Conservation (phyloP, 192 early-diverging fungal species). For the Entomortierella chlamydospora region DNA sequence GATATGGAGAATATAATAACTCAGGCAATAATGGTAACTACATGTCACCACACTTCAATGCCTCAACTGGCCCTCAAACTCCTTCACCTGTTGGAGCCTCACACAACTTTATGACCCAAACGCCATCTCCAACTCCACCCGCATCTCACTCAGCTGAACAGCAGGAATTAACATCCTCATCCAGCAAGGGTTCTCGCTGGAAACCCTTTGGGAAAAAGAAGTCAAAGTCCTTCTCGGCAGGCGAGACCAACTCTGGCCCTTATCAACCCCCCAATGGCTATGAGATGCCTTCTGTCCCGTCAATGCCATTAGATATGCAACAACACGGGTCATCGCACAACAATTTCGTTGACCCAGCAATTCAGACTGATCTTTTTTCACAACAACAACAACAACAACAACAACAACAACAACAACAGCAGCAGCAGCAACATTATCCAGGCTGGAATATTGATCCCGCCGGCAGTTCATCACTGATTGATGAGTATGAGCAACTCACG, state of each 20-base stretch:
- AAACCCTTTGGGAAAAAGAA: constrained; percentile 48
- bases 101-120: constrained; percentile 28
- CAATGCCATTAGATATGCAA: not conserved
- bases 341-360: constrained; percentile 5
- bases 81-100: constrained; percentile 12
- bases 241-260: constrained; percentile 9
- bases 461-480: not conserved
- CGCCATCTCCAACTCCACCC: constrained; percentile 11
- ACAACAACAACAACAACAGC: too few species aligned
- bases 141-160: constrained; percentile 1
- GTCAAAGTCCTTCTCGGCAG: constrained; percentile 39
- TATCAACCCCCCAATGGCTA: constrained; percentile 10
- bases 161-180: not conserved
- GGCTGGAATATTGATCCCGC: constrained; percentile 22
- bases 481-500: constrained; percentile 8
- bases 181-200: constrained; percentile 35
- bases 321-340: not conserved
- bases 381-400: constrained; percentile 39
- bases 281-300: constrained; percentile 11
- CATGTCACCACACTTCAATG: constrained; percentile 12
- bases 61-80: constrained; percentile 2
- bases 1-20: constrained; percentile 5
- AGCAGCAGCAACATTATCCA: constrained; percentile 27
- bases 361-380: constrained; percentile 9
- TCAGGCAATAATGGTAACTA: constrained; percentile 10